Evolutionary conservation across 176 grass and related monocot genomes (phyloP).

Genomic region (Cenchrus purpureus): DNA sequence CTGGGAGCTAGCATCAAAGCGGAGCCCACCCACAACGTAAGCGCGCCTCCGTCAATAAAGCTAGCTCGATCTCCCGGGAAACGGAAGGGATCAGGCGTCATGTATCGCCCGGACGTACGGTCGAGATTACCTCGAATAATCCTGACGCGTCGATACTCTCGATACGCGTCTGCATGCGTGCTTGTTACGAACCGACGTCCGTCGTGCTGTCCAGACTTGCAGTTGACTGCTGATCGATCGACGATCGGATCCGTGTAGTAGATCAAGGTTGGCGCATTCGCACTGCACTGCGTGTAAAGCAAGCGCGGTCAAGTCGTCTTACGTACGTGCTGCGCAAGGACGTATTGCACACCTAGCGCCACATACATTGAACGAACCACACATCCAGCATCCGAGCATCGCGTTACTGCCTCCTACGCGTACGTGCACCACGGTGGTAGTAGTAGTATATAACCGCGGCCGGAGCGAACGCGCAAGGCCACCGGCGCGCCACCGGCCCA

Average conservation of each 20-base stretch:
- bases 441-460: not conserved
- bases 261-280: not conserved
- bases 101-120: too few relatives aligned
- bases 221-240: constrained; percentile 3
- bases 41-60: too few relatives aligned
- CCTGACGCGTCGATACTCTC: not conserved
- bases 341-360: not conserved
- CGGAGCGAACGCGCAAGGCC: not conserved
- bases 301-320: constrained; percentile 31
- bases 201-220: not conserved
- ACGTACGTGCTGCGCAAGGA: not conserved
- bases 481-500: not conserved
- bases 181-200: too few relatives aligned
- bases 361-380: constrained; percentile 21
- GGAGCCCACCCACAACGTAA: too few relatives aligned
- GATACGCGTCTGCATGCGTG: not conserved
- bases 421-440: not conserved
- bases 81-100: too few relatives aligned
- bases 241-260: not conserved
- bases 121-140: too few relatives aligned
- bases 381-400: not conserved
- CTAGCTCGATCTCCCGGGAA: too few relatives aligned
- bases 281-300: constrained; percentile 15
- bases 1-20: too few relatives aligned
- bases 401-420: not conserved